Evolutionary conservation across 1,284 basidiomycete genomes (phyloP).

Genomic region (Leccinum griseonigrum): DNA sequence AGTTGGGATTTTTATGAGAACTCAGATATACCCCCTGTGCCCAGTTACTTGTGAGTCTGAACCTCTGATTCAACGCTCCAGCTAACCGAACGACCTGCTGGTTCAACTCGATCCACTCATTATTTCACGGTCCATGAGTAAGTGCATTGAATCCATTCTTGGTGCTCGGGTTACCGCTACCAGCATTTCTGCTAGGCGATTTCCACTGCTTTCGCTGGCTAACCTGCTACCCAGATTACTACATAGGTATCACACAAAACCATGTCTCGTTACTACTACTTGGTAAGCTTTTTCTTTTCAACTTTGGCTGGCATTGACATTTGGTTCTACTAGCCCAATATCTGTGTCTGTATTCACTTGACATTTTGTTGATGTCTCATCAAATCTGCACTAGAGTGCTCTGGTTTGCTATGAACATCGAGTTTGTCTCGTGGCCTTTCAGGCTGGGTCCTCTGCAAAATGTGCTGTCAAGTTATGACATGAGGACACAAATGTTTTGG

Average conservation of each 20-base stretch:
- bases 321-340: too few species aligned
- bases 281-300: too few species aligned
- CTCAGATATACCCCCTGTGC: slow-evolving; percentile 61
- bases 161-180: neutral
- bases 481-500: too few species aligned
- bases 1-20: slow-evolving; percentile 50
- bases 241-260: slow-evolving; percentile 24
- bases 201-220: slow-evolving; percentile 38
- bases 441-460: too few species aligned
- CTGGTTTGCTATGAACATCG: too few species aligned
- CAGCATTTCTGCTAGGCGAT: slow-evolving; percentile 47
- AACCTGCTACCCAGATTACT: slow-evolving; percentile 12
- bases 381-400: too few species aligned
- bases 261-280: slow-evolving; percentile 36
- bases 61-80: neutral
- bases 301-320: too few species aligned
- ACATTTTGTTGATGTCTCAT: too few species aligned
- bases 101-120: slow-evolving; percentile 53
- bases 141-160: slow-evolving; percentile 12
- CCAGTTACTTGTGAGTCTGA: slow-evolving; percentile 57
- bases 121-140: slow-evolving; percentile 55
- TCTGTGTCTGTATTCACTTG: too few species aligned
- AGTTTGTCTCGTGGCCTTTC: too few species aligned
- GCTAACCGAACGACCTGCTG: slow-evolving; percentile 28
- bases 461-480: too few species aligned